Base-by-base conservation (phyloP, 257 asterid species). In the Gentiana macrophylla region DNA sequence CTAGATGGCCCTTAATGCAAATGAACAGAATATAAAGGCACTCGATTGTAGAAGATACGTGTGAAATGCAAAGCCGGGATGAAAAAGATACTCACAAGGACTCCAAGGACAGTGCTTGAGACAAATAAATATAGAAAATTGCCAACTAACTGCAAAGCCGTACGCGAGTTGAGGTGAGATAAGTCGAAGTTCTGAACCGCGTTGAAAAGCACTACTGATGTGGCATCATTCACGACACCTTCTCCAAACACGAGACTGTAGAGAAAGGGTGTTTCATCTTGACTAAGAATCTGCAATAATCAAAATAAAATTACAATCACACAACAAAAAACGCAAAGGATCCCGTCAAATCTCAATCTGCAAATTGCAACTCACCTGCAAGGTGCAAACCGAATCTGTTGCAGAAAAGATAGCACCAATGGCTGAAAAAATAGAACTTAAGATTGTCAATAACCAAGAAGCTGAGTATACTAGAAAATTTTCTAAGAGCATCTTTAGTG, bases 371-470 rank as follows among this genome's bases (percentile, higher is more conserved):
- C 61, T 57, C 71, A 86, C 98, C 86, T 92, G 98, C 76, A 92
- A 74, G n/a, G 98, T 92, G 89, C 98, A 92, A 49, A 92, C 98
- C 57, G 98, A 92, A 77, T 92, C 98, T 49, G 98, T 92, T 33
- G 98, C 98, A 37, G 98, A 87, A 59, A 92, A 92, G 61, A 92
- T 88, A 56, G 98, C 90, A 78, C 98, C 98, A 56, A 88, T 75
- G 50, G 98, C 98, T 92, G 80, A 57, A 72, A 52, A 80, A 1
- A 41, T 24, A 57, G 68, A 56, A 50, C 53, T 52, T 41, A 0
- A 65, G 55, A 34, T 24, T 34, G 53, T 65, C 56, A 62, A 47
- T 62, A 35, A 63, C 55, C 49, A 60, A 35, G n/a, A 54, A 53
- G 13, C 37, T 52, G 15, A n/a, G 36, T 38, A 49, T 37, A 38